Percentiles rank a stretch among this genome's conserved stretches.
phyloP scores from a whole-genome alignment of 345 rosid genomes.

The Eucalyptus rudis region DNA sequence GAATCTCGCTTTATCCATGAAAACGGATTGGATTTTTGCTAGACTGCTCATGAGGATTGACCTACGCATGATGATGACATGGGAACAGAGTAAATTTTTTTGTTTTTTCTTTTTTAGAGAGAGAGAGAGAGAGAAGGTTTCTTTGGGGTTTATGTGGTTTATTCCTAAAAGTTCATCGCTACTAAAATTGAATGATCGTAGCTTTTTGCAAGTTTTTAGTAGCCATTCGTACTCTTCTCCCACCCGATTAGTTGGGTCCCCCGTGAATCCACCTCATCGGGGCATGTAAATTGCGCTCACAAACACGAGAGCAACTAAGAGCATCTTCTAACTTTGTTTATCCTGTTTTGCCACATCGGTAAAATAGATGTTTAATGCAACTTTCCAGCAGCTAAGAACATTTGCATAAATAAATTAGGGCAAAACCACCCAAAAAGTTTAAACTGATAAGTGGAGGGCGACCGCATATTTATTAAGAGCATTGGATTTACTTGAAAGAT shows the following conservation, averaged over 20 bases:
- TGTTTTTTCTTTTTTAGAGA: too few species aligned
- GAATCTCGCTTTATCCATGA: not conserved
- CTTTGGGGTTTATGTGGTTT: not conserved
- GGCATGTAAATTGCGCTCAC: not conserved
- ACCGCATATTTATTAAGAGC: not conserved
- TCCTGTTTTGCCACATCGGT: not conserved
- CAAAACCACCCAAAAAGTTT: not conserved
- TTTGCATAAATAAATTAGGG: not conserved
- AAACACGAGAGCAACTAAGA: not conserved
- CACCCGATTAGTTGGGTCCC: too few species aligned
- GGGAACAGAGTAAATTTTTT: not conserved
- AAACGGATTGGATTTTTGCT: not conserved
- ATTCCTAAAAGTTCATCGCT: not conserved
- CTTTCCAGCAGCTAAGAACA: not conserved
- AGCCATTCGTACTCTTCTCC: not conserved
- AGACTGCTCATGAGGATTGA: not conserved
- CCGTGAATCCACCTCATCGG: not conserved
- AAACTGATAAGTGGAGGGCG: fast-evolving
- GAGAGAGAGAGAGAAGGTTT: not conserved
- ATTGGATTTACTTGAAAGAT: fast-evolving
- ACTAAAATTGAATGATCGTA: too few species aligned
- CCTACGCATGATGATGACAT: not conserved
- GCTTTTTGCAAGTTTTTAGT: not conserved
- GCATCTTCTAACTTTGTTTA: not conserved
- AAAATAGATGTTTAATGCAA: not conserved